These are phyloP conservation scores for Lumnitzera littorea DNA, from an alignment of 345 rosid genomes.

Conservation along the genomic window DNA sequence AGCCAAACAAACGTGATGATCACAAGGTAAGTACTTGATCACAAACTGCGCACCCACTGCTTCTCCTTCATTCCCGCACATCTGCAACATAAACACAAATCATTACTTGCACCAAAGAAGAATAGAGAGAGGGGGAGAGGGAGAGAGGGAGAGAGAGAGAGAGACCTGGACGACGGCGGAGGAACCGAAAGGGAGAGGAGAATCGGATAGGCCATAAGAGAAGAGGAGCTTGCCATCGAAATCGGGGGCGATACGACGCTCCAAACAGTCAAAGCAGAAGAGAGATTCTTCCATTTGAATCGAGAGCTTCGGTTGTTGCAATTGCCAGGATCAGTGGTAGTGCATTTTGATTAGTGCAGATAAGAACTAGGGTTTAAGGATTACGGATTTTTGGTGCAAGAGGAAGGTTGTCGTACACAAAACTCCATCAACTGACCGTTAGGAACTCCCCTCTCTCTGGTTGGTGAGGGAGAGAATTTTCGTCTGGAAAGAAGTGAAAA, in stretches of 20 bases:
- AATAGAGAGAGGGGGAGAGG: not conserved
- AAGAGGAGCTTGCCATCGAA: conserved; percentile 53
- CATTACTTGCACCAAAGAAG: not conserved
- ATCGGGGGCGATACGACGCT: conserved; percentile 54
- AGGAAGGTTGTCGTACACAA: no score
- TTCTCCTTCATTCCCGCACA: conserved; percentile 34
- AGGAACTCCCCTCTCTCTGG: no score
- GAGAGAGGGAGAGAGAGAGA: not conserved
- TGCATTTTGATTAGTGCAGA: not conserved
- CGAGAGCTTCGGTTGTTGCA: not conserved
- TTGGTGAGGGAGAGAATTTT: no score
- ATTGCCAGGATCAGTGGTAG: not conserved
- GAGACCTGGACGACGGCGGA: conserved; percentile 69
- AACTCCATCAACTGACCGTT: no score
- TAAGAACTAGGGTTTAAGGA: no score
- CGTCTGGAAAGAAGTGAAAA: no score
- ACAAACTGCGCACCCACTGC: conserved; percentile 43
- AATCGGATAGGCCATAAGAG: conserved; percentile 61
- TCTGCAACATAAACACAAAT: conserved; percentile 25
- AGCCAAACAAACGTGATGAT: conserved; percentile 40
- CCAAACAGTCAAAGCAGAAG: conserved; percentile 67
- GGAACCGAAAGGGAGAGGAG: conserved; percentile 65
- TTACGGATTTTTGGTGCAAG: no score
- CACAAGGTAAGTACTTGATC: conserved; percentile 39
- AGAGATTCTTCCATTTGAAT: conserved; percentile 3